Base-by-base conservation (phyloP, 495 filamentous ascomycete genomes). In the Neurospora sp. region DNA sequence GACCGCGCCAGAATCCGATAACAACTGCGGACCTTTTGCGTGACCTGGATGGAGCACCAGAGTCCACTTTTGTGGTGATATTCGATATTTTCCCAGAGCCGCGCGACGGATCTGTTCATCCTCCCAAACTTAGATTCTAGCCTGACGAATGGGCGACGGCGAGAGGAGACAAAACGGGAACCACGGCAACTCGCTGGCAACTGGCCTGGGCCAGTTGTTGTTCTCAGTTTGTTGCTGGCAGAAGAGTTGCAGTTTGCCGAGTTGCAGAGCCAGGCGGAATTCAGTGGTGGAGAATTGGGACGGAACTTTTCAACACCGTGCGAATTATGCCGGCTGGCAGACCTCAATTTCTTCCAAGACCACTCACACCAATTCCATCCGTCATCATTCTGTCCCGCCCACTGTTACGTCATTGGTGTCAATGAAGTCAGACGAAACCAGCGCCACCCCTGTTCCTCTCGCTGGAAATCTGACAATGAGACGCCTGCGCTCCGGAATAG, bases 341-440 rank as follows among this genome's bases (percentile, higher is more conserved):
- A 76, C 68, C 59, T 38, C 27, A 69, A 27, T 27, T 79, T 37
- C 42, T 74, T 74, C 70, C 74, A 74, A 73, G 70, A 72, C 72
- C 39, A 11, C 38, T 76, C 31, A 35, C 40, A 53, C 46, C 73
- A 77, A 76, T 79, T 77, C 74, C 74, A 77, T 71, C 74, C 76
- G 76, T 72, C 74, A 74, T 71, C 40, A 31, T 16, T 72, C 73
- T 69, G 44, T 69, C 46, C 66, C 73, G 53, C 53, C 53, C 71
- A 73, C 72, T 42, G 71, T 80, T 81, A 81, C 79, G 79, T 81
- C 79, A 81, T 81, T 75, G 78, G 35, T 72, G 69, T 61, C 70
- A 61, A 73, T 61, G 74, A 73, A 70, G 72, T 73, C 69, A 72
- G 73, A 71, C 75, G 75, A 78, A 61, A 69, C 71, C 42, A 70